These are phyloP conservation scores for Diaporthe capsici DNA, from an alignment of 2,329 filamentous ascomycete species.

Conservation along the genomic window DNA sequence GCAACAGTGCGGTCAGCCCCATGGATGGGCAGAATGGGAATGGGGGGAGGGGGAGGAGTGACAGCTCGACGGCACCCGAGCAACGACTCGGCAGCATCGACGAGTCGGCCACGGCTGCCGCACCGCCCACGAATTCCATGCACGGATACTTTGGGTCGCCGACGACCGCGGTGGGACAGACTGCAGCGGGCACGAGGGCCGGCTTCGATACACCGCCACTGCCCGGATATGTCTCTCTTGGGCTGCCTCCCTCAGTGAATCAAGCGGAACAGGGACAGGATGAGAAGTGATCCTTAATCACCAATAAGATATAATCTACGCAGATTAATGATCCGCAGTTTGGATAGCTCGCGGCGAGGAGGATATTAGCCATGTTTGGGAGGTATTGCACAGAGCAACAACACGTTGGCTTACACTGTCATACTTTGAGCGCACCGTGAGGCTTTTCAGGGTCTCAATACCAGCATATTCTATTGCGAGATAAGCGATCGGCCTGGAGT, in stretches of 20 bases:
- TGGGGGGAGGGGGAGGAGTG: slow-evolving; percentile 43
- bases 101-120: slow-evolving; percentile 54
- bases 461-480: slow-evolving; percentile 9
- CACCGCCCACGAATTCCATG: slow-evolving; percentile 45
- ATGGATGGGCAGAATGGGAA: slow-evolving; percentile 33
- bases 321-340: not conserved
- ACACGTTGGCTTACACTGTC: not conserved
- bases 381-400: not conserved
- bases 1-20: slow-evolving; percentile 49
- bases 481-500: slow-evolving; percentile 9
- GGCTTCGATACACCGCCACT: slow-evolving; percentile 40
- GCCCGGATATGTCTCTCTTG: slow-evolving; percentile 34
- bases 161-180: slow-evolving; percentile 58
- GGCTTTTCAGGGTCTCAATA: slow-evolving; percentile 12
- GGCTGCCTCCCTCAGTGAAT: not conserved
- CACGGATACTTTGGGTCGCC: slow-evolving; percentile 64
- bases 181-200: slow-evolving; percentile 48
- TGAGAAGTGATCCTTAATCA: not conserved
- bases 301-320: not conserved
- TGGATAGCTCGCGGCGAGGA: not conserved
- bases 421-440: not conserved
- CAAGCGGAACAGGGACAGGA: slow-evolving; percentile 15
- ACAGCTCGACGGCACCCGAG: slow-evolving; percentile 43
- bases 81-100: slow-evolving; percentile 53
- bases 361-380: not conserved